Evolutionary conservation across 768 basidiomycete genomes (phyloP), one percentile per base, ranked within the genome.

Genomic region (Termitomyces sp.): DNA sequence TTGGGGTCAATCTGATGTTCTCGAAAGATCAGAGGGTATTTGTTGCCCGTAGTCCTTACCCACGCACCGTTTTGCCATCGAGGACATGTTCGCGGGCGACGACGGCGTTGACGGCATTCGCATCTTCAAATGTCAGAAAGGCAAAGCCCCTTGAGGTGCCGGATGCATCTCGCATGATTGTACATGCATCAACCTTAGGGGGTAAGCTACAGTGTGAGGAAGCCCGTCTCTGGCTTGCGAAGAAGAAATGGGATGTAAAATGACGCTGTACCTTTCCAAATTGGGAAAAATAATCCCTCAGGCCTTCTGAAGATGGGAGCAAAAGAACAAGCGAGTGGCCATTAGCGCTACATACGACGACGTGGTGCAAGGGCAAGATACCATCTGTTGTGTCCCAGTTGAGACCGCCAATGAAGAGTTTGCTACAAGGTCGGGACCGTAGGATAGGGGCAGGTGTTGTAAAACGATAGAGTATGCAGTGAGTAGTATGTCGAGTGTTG

Each of bases 311-410:
- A 63, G 58, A 55, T 54, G 54, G 63, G 42, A 50, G 51, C n/a
- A n/a, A 57, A 61, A 46, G 63, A 56, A 65, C 66, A 63, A 66
- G 62, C 63, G 56, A 58, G 57, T 66, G 63, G 59, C 57, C 69
- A 75, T 76, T 73, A 76, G 74, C 68, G 67, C 66, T 65, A 72
- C 63, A 67, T 65, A 69, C 65, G 56, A 61, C 60, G 68, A 62
- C 62, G 53, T 50, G 61, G 62, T 63, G 61, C 64, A 68, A 56
- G 69, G 64, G 67, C 63, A 65, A 64, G 72, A 77, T 79, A 92
- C 91, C 91, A 79, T 92, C 91, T 75, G 87, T 89, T 68, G 91
- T 93, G 69, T 92, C 90, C 91, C 91, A 93, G 76, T 87, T 92
- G 63, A 93, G 79, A 67, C 91, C 91, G 65, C 91, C 91, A 71